phyloP scores from a whole-genome alignment of 2,329 filamentous ascomycete species.

The Trichoderma arundinaceum region DNA sequence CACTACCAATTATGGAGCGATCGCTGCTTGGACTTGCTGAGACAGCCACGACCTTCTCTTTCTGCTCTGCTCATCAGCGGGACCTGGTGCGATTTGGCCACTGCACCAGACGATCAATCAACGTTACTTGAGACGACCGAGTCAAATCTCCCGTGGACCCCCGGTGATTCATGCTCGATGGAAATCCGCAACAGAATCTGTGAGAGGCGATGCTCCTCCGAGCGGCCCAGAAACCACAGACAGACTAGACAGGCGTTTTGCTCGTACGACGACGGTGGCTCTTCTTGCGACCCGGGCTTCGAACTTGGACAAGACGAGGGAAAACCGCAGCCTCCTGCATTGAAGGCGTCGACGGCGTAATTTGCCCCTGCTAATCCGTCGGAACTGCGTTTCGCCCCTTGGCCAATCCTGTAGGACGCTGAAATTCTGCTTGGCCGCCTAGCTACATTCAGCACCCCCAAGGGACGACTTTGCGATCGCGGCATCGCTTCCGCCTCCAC shows the following conservation, averaged over 20 bases:
- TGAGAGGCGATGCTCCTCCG: slow-evolving; percentile 2
- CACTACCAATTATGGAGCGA: too few relatives aligned
- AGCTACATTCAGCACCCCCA: slow-evolving; percentile 16
- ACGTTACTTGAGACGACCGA: slow-evolving; percentile 11
- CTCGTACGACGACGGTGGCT: not conserved
- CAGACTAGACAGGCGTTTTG: not conserved
- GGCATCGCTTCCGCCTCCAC: slow-evolving; percentile 18
- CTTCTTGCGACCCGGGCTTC: not conserved
- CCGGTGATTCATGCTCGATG: slow-evolving; percentile 14
- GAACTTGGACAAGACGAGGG: not conserved
- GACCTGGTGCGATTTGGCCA: not conserved
- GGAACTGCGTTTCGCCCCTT: slow-evolving; percentile 21
- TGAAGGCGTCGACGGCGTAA: slow-evolving; percentile 18
- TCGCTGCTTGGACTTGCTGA: too few relatives aligned
- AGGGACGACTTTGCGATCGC: slow-evolving; percentile 9
- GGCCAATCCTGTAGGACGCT: slow-evolving; percentile 5
- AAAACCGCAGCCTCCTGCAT: not conserved
- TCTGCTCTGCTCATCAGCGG: not conserved
- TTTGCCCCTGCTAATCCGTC: slow-evolving; percentile 17
- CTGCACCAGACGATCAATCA: slow-evolving; percentile 22
- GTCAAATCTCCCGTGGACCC: slow-evolving; percentile 8
- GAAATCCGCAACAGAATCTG: not conserved
- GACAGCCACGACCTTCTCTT: too few relatives aligned
- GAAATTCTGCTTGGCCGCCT: not conserved
- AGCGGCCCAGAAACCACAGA: not conserved